Evolutionary conservation across 1,139 yeast species (phyloP).

Genomic region (Suhomyces yuchorum): DNA sequence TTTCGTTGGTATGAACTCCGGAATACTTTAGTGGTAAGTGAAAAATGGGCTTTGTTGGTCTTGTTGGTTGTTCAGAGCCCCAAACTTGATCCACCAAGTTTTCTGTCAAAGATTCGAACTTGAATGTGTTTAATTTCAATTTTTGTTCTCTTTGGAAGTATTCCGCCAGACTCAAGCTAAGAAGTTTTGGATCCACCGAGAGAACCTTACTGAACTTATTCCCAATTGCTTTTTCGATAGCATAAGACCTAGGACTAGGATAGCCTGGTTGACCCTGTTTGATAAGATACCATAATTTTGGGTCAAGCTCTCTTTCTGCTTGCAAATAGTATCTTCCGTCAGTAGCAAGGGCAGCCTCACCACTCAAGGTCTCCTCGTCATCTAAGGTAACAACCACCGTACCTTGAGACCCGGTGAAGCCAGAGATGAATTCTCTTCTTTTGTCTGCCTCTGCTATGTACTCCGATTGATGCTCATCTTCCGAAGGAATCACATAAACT

Average conservation of each 20-base stretch:
- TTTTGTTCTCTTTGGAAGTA: conserved; percentile 30
- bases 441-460: conserved; percentile 54
- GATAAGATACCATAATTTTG: conserved; percentile 37
- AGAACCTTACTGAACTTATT: conserved; percentile 40
- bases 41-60: conserved; percentile 43
- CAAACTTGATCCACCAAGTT: conserved; percentile 46
- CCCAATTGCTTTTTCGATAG: conserved; percentile 35
- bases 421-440: conserved; percentile 52
- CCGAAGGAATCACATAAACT: conserved; percentile 59
- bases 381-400: conserved; percentile 51
- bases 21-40: conserved; percentile 42
- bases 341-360: conserved; percentile 53
- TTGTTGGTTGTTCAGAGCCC: conserved; percentile 41
- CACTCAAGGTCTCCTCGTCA: conserved; percentile 31
- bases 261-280: conserved; percentile 41
- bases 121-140: conserved; percentile 23
- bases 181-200: conserved; percentile 43
- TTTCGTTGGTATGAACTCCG: conserved; percentile 45
- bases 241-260: conserved; percentile 43
- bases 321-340: conserved; percentile 60
- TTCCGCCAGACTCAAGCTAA: conserved; percentile 39
- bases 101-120: conserved; percentile 35
- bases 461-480: conserved; percentile 61
- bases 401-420: conserved; percentile 63
- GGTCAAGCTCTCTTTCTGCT: conserved; percentile 45